These are phyloP conservation scores for Hermanozyma aechmeae DNA, from an alignment of 805 yeast species.

Conservation along the genomic window DNA sequence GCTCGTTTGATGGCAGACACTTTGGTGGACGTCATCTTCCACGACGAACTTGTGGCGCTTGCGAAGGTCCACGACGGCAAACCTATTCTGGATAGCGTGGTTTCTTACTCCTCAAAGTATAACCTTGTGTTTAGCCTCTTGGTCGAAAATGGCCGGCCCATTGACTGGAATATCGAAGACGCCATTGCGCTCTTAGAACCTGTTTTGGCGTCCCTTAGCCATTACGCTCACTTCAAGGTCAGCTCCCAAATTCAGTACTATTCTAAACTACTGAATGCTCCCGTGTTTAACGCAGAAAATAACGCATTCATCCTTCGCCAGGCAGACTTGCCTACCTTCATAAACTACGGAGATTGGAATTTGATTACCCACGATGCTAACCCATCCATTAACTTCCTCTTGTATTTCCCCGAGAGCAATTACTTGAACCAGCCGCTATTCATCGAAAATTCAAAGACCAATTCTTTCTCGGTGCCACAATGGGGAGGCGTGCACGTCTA, in stretches of 20 bases:
- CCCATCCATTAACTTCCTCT: constrained; percentile 63
- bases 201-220: constrained; percentile 41
- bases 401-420: constrained; percentile 49
- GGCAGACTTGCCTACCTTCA: constrained; percentile 59
- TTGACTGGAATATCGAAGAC: constrained; percentile 65
- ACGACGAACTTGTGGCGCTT: constrained; percentile 12
- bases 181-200: constrained; percentile 48
- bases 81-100: constrained; percentile 18
- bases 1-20: not conserved
- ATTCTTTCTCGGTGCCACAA: constrained; percentile 72
- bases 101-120: constrained; percentile 54
- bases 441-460: constrained; percentile 39
- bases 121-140: constrained; percentile 72
- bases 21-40: constrained; percentile 7
- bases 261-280: constrained; percentile 29
- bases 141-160: constrained; percentile 56
- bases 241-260: constrained; percentile 75
- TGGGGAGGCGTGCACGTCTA: constrained; percentile 74
- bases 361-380: constrained; percentile 46
- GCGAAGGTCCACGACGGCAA: constrained; percentile 9
- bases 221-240: constrained; percentile 61
- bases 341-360: constrained; percentile 84
- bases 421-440: constrained; percentile 36
- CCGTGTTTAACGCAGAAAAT: constrained; percentile 13
- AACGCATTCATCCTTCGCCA: constrained; percentile 27